phyloP scores from a whole-genome alignment of 805 yeast species.

The Diddensiella caesifluorescens region DNA sequence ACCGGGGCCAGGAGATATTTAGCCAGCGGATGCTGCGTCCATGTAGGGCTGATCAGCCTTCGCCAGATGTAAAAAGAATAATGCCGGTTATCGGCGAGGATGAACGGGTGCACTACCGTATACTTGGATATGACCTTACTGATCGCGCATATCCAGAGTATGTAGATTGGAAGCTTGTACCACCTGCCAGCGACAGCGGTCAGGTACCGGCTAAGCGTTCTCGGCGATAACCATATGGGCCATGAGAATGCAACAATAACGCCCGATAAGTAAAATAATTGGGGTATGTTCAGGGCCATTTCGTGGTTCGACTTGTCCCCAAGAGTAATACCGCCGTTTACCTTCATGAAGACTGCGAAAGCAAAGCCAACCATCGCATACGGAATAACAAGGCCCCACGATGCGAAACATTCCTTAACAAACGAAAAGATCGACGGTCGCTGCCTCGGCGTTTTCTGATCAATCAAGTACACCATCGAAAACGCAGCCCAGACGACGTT shows the following conservation, averaged over 20 bases:
- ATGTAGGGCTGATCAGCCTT: slow-evolving; percentile 47
- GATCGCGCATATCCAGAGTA: slow-evolving; percentile 10
- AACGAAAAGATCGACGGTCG: slow-evolving; percentile 4
- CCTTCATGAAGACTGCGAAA: slow-evolving; percentile 53
- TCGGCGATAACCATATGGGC: slow-evolving; percentile 64
- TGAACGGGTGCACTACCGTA: slow-evolving; percentile 81
- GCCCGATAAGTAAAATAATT: slow-evolving; percentile 68
- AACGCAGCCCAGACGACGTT: slow-evolving; percentile 82
- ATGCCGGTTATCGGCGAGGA: slow-evolving; percentile 92
- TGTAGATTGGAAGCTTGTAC: not conserved
- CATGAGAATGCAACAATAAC: slow-evolving; percentile 60
- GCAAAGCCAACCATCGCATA: slow-evolving; percentile 42
- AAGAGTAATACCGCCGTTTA: slow-evolving; percentile 79
- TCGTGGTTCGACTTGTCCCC: slow-evolving; percentile 89
- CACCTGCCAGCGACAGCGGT: slow-evolving; percentile 1
- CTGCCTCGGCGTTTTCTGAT: slow-evolving; percentile 33
- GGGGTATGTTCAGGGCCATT: slow-evolving; percentile 67
- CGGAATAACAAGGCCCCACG: slow-evolving; percentile 17
- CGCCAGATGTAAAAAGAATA: slow-evolving; percentile 83
- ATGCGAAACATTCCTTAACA: slow-evolving; percentile 2
- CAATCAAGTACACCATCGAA: slow-evolving; percentile 32
- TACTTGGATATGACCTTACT: slow-evolving; percentile 17
- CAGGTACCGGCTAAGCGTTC: slow-evolving; percentile 39
- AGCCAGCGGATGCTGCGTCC: slow-evolving; percentile 29
- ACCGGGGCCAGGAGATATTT: slow-evolving; percentile 53